Conservation (phyloP, 495 filamentous ascomycete genomes). For the Neurospora sp. region DNA sequence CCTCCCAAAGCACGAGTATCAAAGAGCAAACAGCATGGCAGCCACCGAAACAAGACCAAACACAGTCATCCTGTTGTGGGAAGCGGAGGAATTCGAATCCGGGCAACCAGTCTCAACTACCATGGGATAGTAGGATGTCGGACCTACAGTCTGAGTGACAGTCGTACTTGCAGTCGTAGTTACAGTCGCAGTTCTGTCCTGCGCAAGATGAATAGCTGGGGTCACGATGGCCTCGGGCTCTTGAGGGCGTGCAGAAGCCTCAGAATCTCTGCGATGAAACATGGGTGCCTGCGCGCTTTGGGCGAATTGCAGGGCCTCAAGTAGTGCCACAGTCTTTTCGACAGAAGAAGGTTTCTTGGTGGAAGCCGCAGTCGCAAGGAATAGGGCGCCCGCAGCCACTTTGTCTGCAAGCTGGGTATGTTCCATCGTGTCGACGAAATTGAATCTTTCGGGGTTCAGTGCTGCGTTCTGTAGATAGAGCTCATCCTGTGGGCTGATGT, state of each 20-base stretch:
- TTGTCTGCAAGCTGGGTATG: background rate
- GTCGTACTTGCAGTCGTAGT: background rate
- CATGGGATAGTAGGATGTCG: background rate
- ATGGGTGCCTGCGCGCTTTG: background rate
- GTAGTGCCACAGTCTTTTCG: background rate
- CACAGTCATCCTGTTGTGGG: background rate
- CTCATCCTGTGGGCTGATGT: background rate
- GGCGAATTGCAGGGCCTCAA: background rate
- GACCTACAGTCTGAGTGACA: background rate
- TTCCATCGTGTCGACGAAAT: background rate
- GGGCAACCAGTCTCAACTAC: background rate
- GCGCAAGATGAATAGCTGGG: background rate
- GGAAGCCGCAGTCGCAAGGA: background rate
- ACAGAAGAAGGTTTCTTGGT: background rate
- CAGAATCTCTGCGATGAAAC: background rate
- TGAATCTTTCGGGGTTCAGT: background rate
- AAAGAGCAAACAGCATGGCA: background rate
- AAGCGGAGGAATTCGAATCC: background rate
- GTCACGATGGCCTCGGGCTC: background rate
- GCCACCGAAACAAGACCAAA: background rate
- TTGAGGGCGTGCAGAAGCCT: background rate
- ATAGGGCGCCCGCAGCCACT: background rate
- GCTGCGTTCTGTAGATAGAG: background rate
- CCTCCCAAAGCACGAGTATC: background rate
- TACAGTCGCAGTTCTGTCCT: background rate